Evolutionary conservation across 441 rosid species (phyloP), one percentile per base, ranked within the genome.

Genomic region (Jatropha podagrica): DNA sequence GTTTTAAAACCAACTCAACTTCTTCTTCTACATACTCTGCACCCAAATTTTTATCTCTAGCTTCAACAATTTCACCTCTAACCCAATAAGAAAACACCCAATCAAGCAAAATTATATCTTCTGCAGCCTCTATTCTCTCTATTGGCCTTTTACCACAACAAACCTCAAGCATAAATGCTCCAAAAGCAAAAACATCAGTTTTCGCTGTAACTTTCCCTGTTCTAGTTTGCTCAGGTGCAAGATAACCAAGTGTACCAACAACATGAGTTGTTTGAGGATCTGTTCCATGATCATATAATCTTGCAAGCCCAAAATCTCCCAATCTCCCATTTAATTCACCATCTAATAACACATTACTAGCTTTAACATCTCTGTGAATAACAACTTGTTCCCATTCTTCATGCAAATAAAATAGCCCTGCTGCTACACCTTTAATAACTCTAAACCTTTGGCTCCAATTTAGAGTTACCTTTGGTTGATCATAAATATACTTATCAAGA

Each of bases 281-380:
- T 13, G 78, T 71, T 7, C 85, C 86, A 7, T 84, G 91, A 69
- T 83, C 81, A 56, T 85, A 83, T 68, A 87, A 71, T 70, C 86
- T 83, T 3, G 89, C 85, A 6, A 87, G 83, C 11, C 91, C 91
- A 23, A 87, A 87, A 58, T 87, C 91, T 8, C 91, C 91, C 5
- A 87, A 73, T 11, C 85, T 81, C 23, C 79, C 91, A 15, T 83
- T 83, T 68, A 83, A 42, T 20, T 83, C 85, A 2, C 73, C 65
- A 65, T 87, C 90, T 4, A 87, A 73, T 44, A 87, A 72, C 14
- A 87, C 83, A 38, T 87, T 87, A 56, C 87, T 81, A 1, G 90
- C 85, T 65, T 87, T 87, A 4, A 87, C 74, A 69, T 87, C 88
- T 77, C 91, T 76, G 20, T 84, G 91, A 23, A 87, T 73, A 26